Evolutionary conservation across 805 yeast genomes (phyloP).

Genomic region (Schizosaccharomyces osmophilus): DNA sequence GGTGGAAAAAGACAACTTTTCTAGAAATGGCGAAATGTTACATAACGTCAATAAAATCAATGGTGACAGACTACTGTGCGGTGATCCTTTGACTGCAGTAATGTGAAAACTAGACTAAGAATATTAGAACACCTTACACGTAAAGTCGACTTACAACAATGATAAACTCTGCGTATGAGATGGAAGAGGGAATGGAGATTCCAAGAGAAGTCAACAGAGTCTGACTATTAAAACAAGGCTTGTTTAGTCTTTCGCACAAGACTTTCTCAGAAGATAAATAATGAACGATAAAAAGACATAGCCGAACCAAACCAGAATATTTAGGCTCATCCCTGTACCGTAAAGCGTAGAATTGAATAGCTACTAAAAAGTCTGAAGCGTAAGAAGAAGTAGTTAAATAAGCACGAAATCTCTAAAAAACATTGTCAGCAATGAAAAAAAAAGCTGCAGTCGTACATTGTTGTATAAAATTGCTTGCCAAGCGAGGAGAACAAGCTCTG

Average conservation of each 20-base stretch:
- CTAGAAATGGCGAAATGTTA: slow-evolving; percentile 13
- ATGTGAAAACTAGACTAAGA: slow-evolving; percentile 6
- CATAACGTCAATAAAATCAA: slow-evolving; percentile 12
- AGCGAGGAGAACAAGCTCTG: slow-evolving; percentile 34
- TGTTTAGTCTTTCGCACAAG: slow-evolving; percentile 9
- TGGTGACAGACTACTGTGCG: slow-evolving; percentile 9
- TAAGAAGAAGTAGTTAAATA: slow-evolving; percentile 20
- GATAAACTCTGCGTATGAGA: slow-evolving; percentile 14
- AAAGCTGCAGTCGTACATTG: slow-evolving; percentile 7
- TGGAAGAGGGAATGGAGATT: slow-evolving; percentile 7
- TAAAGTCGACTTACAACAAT: slow-evolving; percentile 5
- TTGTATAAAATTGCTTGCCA: slow-evolving; percentile 69
- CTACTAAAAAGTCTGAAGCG: slow-evolving; percentile 29
- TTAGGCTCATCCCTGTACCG: slow-evolving; percentile 19
- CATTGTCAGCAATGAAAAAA: neutral
- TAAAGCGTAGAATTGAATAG: slow-evolving; percentile 32
- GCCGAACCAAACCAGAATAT: slow-evolving; percentile 11
- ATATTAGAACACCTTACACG: slow-evolving; percentile 4
- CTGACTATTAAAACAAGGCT: slow-evolving; percentile 11
- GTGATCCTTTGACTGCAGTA: slow-evolving; percentile 6
- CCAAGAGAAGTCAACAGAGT: slow-evolving; percentile 11
- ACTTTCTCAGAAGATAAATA: slow-evolving; percentile 12
- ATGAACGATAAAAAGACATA: slow-evolving; percentile 14
- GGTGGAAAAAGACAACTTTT: slow-evolving; percentile 11
- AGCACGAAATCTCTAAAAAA: slow-evolving; percentile 11